A percentile compares a stretch with the other conserved stretches of the same genome.
Conservation (phyloP, 2,329 filamentous ascomycete genomes). For the Dryadomyces sulphureus region DNA sequence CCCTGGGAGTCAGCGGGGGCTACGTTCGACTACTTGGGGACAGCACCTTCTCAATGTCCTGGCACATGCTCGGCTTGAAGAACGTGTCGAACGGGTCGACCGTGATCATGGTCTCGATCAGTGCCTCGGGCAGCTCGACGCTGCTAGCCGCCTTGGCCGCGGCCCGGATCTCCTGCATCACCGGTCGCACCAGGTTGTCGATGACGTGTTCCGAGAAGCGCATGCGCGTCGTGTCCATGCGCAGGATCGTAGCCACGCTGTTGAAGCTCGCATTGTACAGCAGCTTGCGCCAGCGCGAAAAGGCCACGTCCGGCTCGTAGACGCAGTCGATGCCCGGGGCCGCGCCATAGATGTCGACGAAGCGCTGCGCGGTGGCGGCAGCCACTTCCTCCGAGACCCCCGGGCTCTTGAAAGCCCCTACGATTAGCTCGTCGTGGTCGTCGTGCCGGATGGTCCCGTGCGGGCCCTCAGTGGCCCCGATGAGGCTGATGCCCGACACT, state of each 20-base stretch:
- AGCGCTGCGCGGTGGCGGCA: not conserved
- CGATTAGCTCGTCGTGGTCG: not conserved
- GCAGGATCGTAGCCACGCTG: constrained; percentile 3
- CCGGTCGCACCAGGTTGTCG: constrained; percentile 26
- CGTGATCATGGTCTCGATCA: constrained; percentile 29
- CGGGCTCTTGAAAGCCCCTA: not conserved
- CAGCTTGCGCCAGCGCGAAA: constrained; percentile 7
- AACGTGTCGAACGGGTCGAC: constrained; percentile 33
- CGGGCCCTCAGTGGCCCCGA: not conserved
- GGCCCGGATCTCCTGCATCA: constrained; percentile 35
- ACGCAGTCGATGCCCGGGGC: constrained; percentile 60
- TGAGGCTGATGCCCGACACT: constrained; percentile 4
- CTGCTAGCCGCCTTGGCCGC: constrained; percentile 28
- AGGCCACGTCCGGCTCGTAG: constrained; percentile 27
- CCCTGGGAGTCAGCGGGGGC: constrained; percentile 12
- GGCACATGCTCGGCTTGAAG: constrained; percentile 36
- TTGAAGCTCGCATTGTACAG: constrained; percentile 8
- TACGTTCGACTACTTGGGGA: not conserved
- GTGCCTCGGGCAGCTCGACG: constrained; percentile 23
- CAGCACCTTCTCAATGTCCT: constrained; percentile 28
- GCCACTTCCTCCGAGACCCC: not conserved
- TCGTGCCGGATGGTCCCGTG: constrained; percentile 1
- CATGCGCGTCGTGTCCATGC: constrained; percentile 7
- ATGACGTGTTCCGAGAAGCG: constrained; percentile 4
- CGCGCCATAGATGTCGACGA: constrained; percentile 46